Base-by-base conservation (phyloP, 768 basidiomycete species). In the Boletus reticulatus region DNA sequence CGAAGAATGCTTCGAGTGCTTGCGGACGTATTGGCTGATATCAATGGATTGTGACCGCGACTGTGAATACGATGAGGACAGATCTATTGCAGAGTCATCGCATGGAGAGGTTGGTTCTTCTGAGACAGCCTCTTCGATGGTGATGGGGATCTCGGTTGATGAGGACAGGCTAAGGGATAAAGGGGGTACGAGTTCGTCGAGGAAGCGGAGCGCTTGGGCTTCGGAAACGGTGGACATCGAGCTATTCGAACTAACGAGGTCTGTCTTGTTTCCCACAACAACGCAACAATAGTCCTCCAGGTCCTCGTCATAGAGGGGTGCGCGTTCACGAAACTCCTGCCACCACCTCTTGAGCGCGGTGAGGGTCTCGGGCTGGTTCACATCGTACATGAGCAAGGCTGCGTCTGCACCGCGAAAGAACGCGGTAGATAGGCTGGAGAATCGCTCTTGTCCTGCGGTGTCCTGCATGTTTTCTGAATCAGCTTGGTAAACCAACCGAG, bases 361-460 rank as follows among this genome's bases (percentile, higher is more conserved):
- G 57, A 92, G 77, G 10, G 87, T 83, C 43, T 83, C 76, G 0
- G 84, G 83, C 4, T 80, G 67, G 60, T 86, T 89, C 31, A 89
- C 87, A 64, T 93, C 89, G 68, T 88, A 94, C 76, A 92, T 82
- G 60, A 94, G 79, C 16, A 94, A 57, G 1, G 81, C 89, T 1
- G 91, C 92, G 63, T 93, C 90, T 4, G 91, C 89, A 2, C 89
- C 89, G 7, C 92, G 82, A 62, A 92, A 94, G 72, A 94, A 94
- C 0, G 92, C 90, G 0, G 81, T 76, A 0, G 91, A 90, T 17
- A 94, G 79, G 39, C 81, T 85, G 1, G 90, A 90, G 74, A 94
- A 94, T 6, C 92, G 83, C 64, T 94, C 92, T 68, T 94, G 92
- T 3, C 92, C 92, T 1, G 90, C 89, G 0, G 89, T 92, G 65